Percentiles rank a stretch among this genome's conserved stretches.
These are phyloP conservation scores for Tephrocybe sp. DNA, from an alignment of 768 basidiomycete species.

Conservation along the genomic window DNA sequence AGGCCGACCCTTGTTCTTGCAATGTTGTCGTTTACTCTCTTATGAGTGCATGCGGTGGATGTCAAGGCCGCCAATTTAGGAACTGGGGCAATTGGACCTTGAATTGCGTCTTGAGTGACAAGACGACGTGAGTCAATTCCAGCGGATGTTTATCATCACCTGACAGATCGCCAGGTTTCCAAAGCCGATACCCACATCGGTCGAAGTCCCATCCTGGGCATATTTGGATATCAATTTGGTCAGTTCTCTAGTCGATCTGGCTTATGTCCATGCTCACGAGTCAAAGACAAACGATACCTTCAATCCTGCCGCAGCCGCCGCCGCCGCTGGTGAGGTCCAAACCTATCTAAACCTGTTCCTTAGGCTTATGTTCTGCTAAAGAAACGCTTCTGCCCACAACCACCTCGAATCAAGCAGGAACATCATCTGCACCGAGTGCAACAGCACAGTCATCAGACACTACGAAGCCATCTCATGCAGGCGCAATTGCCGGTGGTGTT, in stretches of 20 bases:
- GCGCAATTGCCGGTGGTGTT: conserved; percentile 64
- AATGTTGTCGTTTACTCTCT: conserved; percentile 58
- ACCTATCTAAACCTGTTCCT: background rate
- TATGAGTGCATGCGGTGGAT: conserved; percentile 59
- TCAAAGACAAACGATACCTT: conserved; percentile 35
- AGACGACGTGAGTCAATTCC: conserved; percentile 30
- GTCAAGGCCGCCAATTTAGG: conserved; percentile 46
- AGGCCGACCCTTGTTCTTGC: conserved; percentile 48
- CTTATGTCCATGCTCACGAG: background rate
- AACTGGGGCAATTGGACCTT: conserved; percentile 38
- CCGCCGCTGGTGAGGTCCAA: conserved; percentile 6
- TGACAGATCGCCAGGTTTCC: conserved; percentile 39
- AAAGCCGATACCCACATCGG: conserved; percentile 36
- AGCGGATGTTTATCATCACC: too few relatives aligned
- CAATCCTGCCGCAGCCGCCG: conserved; percentile 31
- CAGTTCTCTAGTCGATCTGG: background rate
- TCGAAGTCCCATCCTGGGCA: conserved; percentile 57
- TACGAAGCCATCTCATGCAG: conserved; percentile 34
- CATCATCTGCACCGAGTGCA: background rate
- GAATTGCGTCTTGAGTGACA: conserved; percentile 35
- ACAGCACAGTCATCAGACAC: background rate
- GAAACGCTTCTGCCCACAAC: background rate
- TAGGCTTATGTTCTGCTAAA: background rate
- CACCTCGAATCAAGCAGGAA: background rate
- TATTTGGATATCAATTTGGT: conserved; percentile 50